Base-by-base conservation (phyloP, 805 yeast species). In the Pichia sporocuriosa region DNA sequence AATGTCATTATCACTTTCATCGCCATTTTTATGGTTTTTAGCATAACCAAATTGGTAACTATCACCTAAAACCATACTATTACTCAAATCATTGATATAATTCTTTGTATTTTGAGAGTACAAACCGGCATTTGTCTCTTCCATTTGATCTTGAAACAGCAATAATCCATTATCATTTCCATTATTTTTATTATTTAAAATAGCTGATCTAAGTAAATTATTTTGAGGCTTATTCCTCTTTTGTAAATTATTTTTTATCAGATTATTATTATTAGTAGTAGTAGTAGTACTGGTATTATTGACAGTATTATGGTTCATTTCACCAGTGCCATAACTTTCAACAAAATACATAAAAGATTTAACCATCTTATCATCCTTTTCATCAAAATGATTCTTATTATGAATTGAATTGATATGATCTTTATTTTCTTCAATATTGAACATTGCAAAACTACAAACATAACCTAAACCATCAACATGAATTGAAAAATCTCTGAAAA, bases 381-480 rank as follows among this genome's bases (percentile, higher is more conserved):
- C 93, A 42, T 76, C 69, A 68, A 68, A 65, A 32, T 63, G 55
- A 47, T 62, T 43, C 45, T 64, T 42, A 40, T 59, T 61, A 17
- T 65, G 67, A n/a, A n/a, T n/a, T 17, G 47, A 25, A 15, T 15
- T 17, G 7, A 26, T 13, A 21, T 52, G 58, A 30, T 44, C 43
- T 23, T 42, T 47, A 45, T 72, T 70, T 48, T 76, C 77, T 46
- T 81, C 88, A 47, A 83, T 77, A 50, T 86, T 82, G 63, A 93
- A 93, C 80, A 86, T 85, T 2, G 97, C 97, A 69, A 81, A 87
- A 24, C 86, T 81, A 57, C 97, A 90, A 29, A 93, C 95, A 55
- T 89, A 83, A 0, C 98, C 99, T 31, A 93, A 67, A 0, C 96
- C 97, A 64, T 89, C 97, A 36, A 89, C 86, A 58, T 90, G 93